A percentile compares a stretch with the other conserved stretches of the same genome.
phyloP scores from a whole-genome alignment of 768 basidiomycete genomes.

The Boletus sp. region DNA sequence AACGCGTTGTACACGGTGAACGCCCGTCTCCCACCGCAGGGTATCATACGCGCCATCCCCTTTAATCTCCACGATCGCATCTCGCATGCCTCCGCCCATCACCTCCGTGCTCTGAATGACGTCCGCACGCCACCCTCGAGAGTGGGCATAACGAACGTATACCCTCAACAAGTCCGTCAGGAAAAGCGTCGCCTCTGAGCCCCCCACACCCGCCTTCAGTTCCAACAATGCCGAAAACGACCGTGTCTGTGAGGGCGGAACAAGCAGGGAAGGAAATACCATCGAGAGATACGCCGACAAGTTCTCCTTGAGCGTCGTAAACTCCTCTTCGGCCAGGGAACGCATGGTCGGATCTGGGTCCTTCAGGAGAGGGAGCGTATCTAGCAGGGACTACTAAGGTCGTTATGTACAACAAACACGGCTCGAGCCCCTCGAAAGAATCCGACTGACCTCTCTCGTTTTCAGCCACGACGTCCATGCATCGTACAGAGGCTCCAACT shows the following conservation, averaged over 20 bases:
- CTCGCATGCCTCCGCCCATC: conserved; percentile 66
- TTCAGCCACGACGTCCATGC: conserved; percentile 66
- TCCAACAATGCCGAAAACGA: conserved; percentile 80
- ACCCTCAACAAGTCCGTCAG: conserved; percentile 61
- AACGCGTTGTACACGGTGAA: conserved; percentile 93
- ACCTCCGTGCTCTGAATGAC: conserved; percentile 57
- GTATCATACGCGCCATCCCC: conserved; percentile 76
- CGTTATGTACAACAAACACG: conserved; percentile 6
- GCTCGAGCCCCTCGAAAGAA: background rate
- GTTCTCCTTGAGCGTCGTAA: conserved; percentile 36
- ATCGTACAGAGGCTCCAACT: conserved; percentile 60
- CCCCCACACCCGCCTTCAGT: conserved; percentile 54
- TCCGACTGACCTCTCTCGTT: conserved; percentile 52
- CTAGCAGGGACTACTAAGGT: conserved; percentile 59
- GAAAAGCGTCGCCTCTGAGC: conserved; percentile 39
- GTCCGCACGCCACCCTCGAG: conserved; percentile 57
- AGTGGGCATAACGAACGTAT: conserved; percentile 48
- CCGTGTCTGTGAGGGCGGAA: conserved; percentile 57
- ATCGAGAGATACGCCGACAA: conserved; percentile 27
- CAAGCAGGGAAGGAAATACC: conserved; percentile 66
- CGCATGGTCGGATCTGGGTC: conserved; percentile 47
- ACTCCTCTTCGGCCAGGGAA: conserved; percentile 39
- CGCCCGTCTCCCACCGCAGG: conserved; percentile 88
- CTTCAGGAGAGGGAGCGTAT: conserved; percentile 55
- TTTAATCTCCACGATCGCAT: conserved; percentile 76